Evolutionary conservation across 2,329 filamentous ascomycete species (phyloP), one percentile per base, ranked within the genome.

Genomic region (Trichoderma asperellum): DNA sequence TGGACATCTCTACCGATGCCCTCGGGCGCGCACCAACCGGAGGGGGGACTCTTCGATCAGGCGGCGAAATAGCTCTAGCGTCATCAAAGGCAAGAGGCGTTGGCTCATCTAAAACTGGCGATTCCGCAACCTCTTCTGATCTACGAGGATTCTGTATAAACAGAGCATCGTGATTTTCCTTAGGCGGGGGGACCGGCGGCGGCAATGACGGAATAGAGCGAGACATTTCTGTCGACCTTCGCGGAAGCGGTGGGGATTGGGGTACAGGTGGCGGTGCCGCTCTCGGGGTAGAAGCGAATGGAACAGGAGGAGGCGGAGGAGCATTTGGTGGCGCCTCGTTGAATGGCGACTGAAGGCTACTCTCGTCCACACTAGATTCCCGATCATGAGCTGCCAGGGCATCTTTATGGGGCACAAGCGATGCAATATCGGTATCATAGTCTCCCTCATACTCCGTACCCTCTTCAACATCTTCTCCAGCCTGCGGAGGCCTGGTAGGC

Each of bases 391-490:
- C 83, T 79, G 95, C 97, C 71, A 98, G 81, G 0, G 95, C 94
- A 81, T 97, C 95, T 80, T 97, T 97, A 79, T 97, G 93, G 68
- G 92, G 93, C n/a, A 89, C 93, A 11, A 93, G 91, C n/a, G 94
- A 93, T 1, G 92, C 94, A 77, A 98, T 98, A 77, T 98, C 96
- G 7, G 96, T 98, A 75, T 98, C 96, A 77, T 98, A 98, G 77
- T 98, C 96, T 7, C 95, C 96, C 77, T 99, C 96, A 76, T 98
- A 98, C 76, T 97, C 95, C 0, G 93, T 96, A 40, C 93, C 87
- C 75, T 96, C 94, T 32, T 89, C 90, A 16, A 91, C 90, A 37
- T 89, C 89, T 37, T 91, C 90, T 29, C 82, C 86, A 71, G 82
- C 83, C 69, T 81, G 79, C 11, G 76, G 73, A 12, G 80, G 80